These are phyloP conservation scores for Hirschioporus abietinus DNA, from an alignment of 768 basidiomycete genomes.

Conservation along the genomic window DNA sequence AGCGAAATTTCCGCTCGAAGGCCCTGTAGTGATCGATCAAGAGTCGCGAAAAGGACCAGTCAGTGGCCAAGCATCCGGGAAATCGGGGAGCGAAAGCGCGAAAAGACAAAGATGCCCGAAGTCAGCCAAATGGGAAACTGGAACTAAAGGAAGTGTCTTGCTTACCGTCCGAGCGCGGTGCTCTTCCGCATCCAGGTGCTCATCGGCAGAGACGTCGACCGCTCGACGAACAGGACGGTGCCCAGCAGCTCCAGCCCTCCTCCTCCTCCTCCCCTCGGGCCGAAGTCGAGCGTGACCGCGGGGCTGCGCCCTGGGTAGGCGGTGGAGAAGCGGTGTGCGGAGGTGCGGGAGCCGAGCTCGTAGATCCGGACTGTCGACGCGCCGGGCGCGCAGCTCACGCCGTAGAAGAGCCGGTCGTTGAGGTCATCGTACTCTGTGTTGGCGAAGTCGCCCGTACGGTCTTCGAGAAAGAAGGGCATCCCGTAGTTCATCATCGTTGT, in stretches of 20 bases:
- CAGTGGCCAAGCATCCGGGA: too few relatives aligned
- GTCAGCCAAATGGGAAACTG: background rate
- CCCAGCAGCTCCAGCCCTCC: too few relatives aligned
- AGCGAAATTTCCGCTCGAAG: slow-evolving; percentile 60
- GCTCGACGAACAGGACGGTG: slow-evolving; percentile 46
- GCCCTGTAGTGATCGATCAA: too few relatives aligned
- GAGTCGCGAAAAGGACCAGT: too few relatives aligned
- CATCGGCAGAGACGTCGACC: slow-evolving; percentile 49
- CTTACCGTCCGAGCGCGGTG: slow-evolving; percentile 62
- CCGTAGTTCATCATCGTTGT: slow-evolving; percentile 21
- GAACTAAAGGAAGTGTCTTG: slow-evolving; percentile 9
- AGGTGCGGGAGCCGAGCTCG: slow-evolving; percentile 59
- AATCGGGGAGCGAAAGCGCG: background rate
- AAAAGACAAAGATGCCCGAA: background rate
- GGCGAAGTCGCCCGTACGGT: slow-evolving; percentile 52
- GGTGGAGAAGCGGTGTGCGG: slow-evolving; percentile 36
- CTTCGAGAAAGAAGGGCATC: slow-evolving; percentile 59
- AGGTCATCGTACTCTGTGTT: slow-evolving; percentile 70
- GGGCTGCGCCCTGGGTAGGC: slow-evolving; percentile 47
- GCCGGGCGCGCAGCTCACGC: slow-evolving; percentile 33
- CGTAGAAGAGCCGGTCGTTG: slow-evolving; percentile 71
- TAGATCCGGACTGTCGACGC: slow-evolving; percentile 48
- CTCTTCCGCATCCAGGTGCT: slow-evolving; percentile 57
- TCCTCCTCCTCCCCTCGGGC: slow-evolving; percentile 45
- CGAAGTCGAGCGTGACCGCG: slow-evolving; percentile 55